These are phyloP conservation scores for Gyromitra esculenta DNA, from an alignment of 2,329 filamentous ascomycete genomes.

Conservation along the genomic window DNA sequence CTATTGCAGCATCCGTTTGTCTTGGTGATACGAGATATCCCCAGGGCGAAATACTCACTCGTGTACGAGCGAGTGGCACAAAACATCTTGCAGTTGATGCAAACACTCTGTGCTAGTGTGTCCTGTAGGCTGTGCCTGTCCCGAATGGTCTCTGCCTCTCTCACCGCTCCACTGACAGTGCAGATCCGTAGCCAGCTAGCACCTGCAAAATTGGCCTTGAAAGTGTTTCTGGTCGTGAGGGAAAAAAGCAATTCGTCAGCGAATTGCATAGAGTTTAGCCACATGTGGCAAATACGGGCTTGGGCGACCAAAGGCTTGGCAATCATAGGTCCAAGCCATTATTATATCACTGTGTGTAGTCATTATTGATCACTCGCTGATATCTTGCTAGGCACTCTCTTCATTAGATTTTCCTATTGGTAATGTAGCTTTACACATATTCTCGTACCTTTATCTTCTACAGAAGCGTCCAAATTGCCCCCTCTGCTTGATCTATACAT, in stretches of 20 bases:
- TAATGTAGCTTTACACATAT: not conserved
- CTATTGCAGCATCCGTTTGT: not conserved
- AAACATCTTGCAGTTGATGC: slow-evolving; percentile 6
- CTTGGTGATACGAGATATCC: slow-evolving; percentile 4
- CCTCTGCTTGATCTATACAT: not conserved
- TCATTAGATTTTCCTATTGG: not conserved
- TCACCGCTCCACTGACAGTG: slow-evolving; percentile 5
- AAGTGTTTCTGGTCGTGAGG: slow-evolving; percentile 16
- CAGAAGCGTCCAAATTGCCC: not conserved
- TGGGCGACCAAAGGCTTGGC: slow-evolving; percentile 4
- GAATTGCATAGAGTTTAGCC: not conserved
- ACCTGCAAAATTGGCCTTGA: slow-evolving; percentile 14
- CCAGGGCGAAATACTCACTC: not conserved
- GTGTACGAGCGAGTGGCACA: not conserved
- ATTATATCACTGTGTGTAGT: not conserved
- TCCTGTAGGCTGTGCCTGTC: slow-evolving; percentile 5
- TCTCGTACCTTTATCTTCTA: not conserved
- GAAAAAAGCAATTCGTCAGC: not conserved
- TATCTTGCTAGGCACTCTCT: not conserved
- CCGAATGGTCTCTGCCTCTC: slow-evolving; percentile 18
- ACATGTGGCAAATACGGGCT: not conserved
- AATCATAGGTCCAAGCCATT: not conserved
- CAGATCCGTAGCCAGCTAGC: slow-evolving; percentile 15
- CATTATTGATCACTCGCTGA: slow-evolving; percentile 16
- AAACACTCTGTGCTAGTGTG: slow-evolving; percentile 1